phyloP scores from a whole-genome alignment of 441 rosid species.

The Manihot esculenta region DNA sequence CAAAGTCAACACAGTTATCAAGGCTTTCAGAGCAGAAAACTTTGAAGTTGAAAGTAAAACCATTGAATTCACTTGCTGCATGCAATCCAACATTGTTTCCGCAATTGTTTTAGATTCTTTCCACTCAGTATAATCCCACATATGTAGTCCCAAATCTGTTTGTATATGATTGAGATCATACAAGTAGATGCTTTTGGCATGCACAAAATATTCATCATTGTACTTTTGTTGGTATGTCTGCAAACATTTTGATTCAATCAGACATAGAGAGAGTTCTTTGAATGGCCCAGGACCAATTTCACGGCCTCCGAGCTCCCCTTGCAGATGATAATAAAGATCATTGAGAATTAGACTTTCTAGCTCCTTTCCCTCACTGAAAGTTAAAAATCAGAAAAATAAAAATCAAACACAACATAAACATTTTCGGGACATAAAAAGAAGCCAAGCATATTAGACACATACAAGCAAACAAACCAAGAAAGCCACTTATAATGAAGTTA shows the following conservation, averaged over 20 bases:
- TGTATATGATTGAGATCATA: constrained; percentile 50
- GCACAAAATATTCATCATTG: constrained; percentile 29
- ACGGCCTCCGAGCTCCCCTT: constrained; percentile 92
- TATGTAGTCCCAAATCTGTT: constrained; percentile 57
- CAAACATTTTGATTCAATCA: constrained; percentile 57
- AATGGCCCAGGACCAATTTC: constrained; percentile 79
- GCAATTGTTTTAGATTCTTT: constrained; percentile 58
- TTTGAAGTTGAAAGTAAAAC: constrained; percentile 60
- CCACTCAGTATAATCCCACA: constrained; percentile 87
- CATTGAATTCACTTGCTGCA: constrained; percentile 66
- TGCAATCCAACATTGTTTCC: constrained; percentile 62
- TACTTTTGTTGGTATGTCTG: constrained; percentile 47
- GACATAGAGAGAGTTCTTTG: constrained; percentile 75
- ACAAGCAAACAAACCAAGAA: not conserved
- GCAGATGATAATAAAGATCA: constrained; percentile 79
- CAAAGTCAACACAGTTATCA: constrained; percentile 56
- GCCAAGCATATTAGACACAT: not conserved
- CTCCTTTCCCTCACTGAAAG: constrained; percentile 73
- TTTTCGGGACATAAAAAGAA: not conserved
- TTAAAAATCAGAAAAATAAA: constrained; percentile 15
- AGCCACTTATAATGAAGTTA: not conserved
- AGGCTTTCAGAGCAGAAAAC: constrained; percentile 63
- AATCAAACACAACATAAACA: not conserved
- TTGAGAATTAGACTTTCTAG: constrained; percentile 58
- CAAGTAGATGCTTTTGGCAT: constrained; percentile 35